These are phyloP conservation scores for Mucor ambiguus DNA, from an alignment of 371 early-diverging fungal species.

Conservation along the genomic window DNA sequence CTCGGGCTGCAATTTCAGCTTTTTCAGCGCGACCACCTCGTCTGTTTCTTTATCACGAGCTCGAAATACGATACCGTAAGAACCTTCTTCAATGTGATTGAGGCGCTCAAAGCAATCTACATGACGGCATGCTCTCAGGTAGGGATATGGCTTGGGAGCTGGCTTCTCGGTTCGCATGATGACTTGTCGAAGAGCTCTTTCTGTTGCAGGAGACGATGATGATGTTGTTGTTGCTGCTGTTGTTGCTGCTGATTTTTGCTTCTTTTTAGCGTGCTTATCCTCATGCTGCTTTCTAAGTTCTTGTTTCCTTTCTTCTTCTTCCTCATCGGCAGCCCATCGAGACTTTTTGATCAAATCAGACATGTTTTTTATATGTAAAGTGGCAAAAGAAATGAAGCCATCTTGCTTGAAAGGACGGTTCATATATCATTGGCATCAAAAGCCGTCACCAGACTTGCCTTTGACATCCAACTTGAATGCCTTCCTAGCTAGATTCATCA, in stretches of 20 bases:
- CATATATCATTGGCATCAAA: not conserved
- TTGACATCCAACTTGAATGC: no score
- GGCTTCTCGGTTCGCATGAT: constrained; percentile 17
- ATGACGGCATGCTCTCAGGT: constrained; percentile 64
- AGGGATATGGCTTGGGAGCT: constrained; percentile 13
- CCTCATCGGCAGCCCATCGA: constrained; percentile 42
- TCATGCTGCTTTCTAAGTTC: constrained; percentile 9
- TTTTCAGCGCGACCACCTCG: constrained; percentile 97
- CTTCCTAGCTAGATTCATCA: no score
- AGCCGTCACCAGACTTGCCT: not conserved
- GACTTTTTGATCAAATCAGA: constrained; percentile 33
- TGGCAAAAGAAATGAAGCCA: not conserved
- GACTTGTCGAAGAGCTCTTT: constrained; percentile 9
- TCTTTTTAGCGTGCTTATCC: constrained; percentile 2
- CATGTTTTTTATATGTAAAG: not conserved
- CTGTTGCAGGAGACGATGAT: not conserved
- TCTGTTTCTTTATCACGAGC: constrained; percentile 91
- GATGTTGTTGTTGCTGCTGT: not conserved
- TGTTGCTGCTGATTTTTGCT: constrained; percentile 2
- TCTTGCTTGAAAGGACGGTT: no score
- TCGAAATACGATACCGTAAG: constrained; percentile 98
- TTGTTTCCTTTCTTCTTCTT: not conserved
- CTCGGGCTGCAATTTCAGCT: constrained; percentile 94
- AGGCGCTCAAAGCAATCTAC: constrained; percentile 90
- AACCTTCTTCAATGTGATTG: constrained; percentile 98